phyloP scores from a whole-genome alignment of 768 basidiomycete species.

The Boletus eberwhitei region DNA sequence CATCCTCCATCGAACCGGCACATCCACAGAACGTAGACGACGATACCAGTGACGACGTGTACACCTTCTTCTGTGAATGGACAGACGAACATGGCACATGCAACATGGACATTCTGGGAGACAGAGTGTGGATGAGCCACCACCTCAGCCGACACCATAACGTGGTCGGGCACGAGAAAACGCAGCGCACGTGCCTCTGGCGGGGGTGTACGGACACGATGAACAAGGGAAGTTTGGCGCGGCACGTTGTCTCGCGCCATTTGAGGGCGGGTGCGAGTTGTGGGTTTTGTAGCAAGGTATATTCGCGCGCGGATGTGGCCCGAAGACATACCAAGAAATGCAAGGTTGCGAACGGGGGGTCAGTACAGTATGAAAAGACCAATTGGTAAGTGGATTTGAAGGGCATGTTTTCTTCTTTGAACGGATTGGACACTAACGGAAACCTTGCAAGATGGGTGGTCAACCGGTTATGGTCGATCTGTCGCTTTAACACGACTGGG shows the following conservation, averaged over 20 bases:
- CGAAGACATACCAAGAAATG: slow-evolving; percentile 27
- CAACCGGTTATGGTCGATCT: background rate
- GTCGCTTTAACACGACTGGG: background rate
- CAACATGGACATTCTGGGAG: slow-evolving; percentile 16
- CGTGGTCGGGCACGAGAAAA: slow-evolving; percentile 19
- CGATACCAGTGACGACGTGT: slow-evolving; percentile 5
- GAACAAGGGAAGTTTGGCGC: slow-evolving; percentile 26
- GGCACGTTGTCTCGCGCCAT: slow-evolving; percentile 26
- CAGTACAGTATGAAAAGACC: background rate
- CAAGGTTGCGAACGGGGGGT: slow-evolving; percentile 19
- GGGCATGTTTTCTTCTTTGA: background rate
- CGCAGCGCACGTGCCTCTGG: slow-evolving; percentile 19
- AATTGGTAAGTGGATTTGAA: background rate
- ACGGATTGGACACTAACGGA: background rate
- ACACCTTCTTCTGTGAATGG: slow-evolving; percentile 19
- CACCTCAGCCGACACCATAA: slow-evolving; percentile 21
- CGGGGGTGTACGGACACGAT: slow-evolving; percentile 20
- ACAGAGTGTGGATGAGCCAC: slow-evolving; percentile 22
- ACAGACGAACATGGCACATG: slow-evolving; percentile 18
- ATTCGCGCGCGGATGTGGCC: slow-evolving; percentile 27
- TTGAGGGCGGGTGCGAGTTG: slow-evolving; percentile 18
- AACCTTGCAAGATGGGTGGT: background rate
- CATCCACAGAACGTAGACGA: background rate
- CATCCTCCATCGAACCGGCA: background rate
- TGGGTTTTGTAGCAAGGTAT: slow-evolving; percentile 22